Base-by-base conservation (phyloP, 108 stramenopile species). In the Skeletonema potamos region DNA sequence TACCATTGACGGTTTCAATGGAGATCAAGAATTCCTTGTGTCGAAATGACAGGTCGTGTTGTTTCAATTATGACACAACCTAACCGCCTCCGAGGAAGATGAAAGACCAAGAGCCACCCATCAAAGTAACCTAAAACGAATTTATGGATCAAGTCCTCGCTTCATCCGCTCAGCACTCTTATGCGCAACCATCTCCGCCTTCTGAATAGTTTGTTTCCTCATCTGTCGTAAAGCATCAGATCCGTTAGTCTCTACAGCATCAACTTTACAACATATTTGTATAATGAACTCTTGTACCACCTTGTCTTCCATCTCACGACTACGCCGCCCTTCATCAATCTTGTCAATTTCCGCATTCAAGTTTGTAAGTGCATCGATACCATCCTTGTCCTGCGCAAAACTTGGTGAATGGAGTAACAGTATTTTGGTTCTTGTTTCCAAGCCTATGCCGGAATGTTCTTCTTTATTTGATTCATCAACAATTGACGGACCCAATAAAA, bases 261-360 rank as follows among this genome's bases (percentile, higher is more conserved):
- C 87, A 27, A 84, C 51, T 58, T 82, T 79, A 58, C 87, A 88
- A 56, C 85, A 86, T 30, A 88, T 62, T 34, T 82, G 83, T 20
- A 83, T 88, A 17, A 88, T 74, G 17, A 85, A 37, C 55, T 86
- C 87, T 36, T 77, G 67, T 0, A 86, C 70, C 17, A 62, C 65
- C 46, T 72, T 55, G 12, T 82, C 70, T 17, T 73, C 64, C 29
- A 83, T 54, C 6, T 65, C 56, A 13, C 68, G 37, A 11, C 26
- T 32, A 8, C 10, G 27, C 29, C 77, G 48, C 30, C 44, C 74
- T 11, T 27, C 61, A 26, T 84, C 69, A 15, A 88, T 62, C n/a
- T 84, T 81, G 6, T 71, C 70, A 68, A 88, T 88, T 76, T 88
- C 73, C 13, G 67, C 29, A 0, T 30, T 28, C 28, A 85, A 24